Base-by-base conservation (phyloP, 2,329 filamentous ascomycete species). In the Emmonsiellopsis sp. region DNA sequence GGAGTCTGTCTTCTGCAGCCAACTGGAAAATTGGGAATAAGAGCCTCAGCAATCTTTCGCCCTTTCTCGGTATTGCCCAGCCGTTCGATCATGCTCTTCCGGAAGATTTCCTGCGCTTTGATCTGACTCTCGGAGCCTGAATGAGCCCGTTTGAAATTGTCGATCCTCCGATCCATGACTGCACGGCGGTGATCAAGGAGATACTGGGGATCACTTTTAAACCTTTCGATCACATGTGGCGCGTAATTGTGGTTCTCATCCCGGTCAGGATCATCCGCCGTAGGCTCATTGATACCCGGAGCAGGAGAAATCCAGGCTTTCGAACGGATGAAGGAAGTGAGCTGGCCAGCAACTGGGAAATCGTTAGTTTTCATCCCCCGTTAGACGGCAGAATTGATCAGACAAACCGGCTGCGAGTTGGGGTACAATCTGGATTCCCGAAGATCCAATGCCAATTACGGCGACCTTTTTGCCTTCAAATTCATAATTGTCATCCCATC, bases 1-100 rank as follows among this genome's bases (percentile, higher is more conserved):
- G 69, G 69, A 3, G 67, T 70, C 13, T 70, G 56, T n/a, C 70
- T 45, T 50, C 68, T 62, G 55, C 70, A 73, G 9, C 67, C 60
- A 32, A 65, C 58, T 5, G 63, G 57, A 36, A 66, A 71, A 9
- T 63, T 58, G 2, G 69, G 68, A 7, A 70, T 58, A 2, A 72
- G 57, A 5, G 51, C 44, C 3, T n/a, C 8, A 21, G 27, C 17
- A 13, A 48, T 13, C 60, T 50, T 46, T 13, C 51, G 51, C n/a
- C 37, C 33, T 13, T 53, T 13, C 7, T 40, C 43, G 7, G 46
- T 46, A 13, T 51, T 54, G 14, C 42, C 50, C 17, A 56, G 36
- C n/a, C 49, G 31, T 27, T 54, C 40, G 13, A 31, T 45, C 55
- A 56, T 56, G 34, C 37, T 32, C 21, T 17, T 21, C 7, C 6